These are phyloP conservation scores for Apiospora rasikravindrae DNA, from an alignment of 2,329 filamentous ascomycete species.

Conservation along the genomic window DNA sequence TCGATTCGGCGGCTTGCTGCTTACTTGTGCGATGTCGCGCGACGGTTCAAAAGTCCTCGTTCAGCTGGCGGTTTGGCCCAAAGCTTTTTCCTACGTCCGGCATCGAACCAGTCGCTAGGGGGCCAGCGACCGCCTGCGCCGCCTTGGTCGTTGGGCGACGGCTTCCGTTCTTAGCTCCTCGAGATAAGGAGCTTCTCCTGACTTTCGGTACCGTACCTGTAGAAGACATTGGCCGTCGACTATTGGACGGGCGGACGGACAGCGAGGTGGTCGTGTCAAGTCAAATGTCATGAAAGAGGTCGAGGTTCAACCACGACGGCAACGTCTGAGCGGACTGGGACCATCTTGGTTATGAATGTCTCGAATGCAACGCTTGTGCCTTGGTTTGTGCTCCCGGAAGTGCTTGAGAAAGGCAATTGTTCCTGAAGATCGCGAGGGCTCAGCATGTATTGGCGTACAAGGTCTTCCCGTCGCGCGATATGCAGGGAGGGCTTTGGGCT, in stretches of 20 bases:
- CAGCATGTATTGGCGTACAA: neutral
- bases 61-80: neutral
- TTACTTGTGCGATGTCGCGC: neutral
- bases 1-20: neutral
- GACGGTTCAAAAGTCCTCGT: neutral
- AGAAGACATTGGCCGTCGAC: neutral
- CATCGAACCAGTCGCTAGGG: neutral
- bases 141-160: neutral
- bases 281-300: neutral
- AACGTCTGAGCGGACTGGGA: neutral
- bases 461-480: conserved; percentile 4
- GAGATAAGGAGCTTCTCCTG: neutral
- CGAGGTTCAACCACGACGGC: conserved; percentile 4
- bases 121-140: neutral
- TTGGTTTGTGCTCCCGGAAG: conserved; percentile 6
- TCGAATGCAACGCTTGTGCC: conserved; percentile 10
- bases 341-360: conserved; percentile 13
- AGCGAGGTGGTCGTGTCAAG: neutral
- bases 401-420: conserved; percentile 5
- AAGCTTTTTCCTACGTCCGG: conserved; percentile 3
- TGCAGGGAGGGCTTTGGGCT: neutral
- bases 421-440: conserved; percentile 6
- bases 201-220: neutral
- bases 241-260: neutral
- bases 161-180: neutral